Evolutionary conservation across 495 filamentous ascomycete species (phyloP), one percentile per base, ranked within the genome.

Genomic region (Daldinia decipiens): DNA sequence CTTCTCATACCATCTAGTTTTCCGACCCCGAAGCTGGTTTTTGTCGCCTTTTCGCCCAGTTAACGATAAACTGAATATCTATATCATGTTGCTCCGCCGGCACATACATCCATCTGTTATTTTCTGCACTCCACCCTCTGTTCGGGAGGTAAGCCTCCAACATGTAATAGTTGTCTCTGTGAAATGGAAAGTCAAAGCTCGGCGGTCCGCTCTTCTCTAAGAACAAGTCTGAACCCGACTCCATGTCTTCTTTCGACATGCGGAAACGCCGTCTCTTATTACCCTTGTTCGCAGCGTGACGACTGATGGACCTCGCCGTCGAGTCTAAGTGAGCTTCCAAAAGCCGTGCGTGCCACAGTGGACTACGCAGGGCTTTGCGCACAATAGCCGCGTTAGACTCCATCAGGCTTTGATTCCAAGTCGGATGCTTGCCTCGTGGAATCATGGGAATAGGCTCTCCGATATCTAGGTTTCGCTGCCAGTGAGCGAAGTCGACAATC

Each of bases 151-250:
- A 87, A 12, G 79, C 82, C 67, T 83, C 80, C 11, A 87, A 77
- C 77, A 84, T 79, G 70, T 87, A 86, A 68, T 88, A 88, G 21
- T 82, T 81, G 61, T 87, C 87, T 31, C 86, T 76, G 55, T 83
- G 75, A 55, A 77, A 85, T 3, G 85, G 85, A 9, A 86, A 80
- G 34, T 87, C 84, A 9, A 82, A 64, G 0, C 81, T 82, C 0
- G 79, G 78, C 7, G 83, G 83, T 0, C 86, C 86, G 19, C 70
- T 74, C 15, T 80, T 71, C 43, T 77, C 72, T 3, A 88, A 73
- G 64, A 88, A 89, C 0, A 62, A 70, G 50, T 87, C 85, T 0
- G 78, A 81, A 26, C 79, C 84, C 0, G 73, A 76, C 0, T 69
- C 69, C 15, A 73, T 76, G 55, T 88, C 85, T 7, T 80, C 78